Base-by-base conservation (phyloP, 2,329 filamentous ascomycete genomes). In the Microcyclosporella mali region DNA sequence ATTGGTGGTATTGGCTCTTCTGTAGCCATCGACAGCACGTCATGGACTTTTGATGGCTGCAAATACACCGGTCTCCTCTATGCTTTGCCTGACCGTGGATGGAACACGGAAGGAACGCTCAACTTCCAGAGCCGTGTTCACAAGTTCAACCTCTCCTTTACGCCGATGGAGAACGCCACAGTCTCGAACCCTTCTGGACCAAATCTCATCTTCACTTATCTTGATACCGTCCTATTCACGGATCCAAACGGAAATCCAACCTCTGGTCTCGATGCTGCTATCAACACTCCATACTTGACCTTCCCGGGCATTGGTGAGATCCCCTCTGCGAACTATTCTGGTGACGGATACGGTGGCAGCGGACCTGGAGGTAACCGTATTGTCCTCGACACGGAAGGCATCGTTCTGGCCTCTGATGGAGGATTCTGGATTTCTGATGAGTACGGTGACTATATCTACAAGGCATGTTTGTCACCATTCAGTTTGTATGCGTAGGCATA, bases 81-180 rank as follows among this genome's bases (percentile, higher is more conserved):
- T 65, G 69, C 71, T 10, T 62, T 85, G 12, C 82, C 83, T 1
- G 55, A 57, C 34, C 37, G 53, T 6, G 83, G 83, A 29, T 87
- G 83, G 81, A 86, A 87, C 57, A 85, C 82, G 0, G 11, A 39
- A 14, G 82, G 81, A 33, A 85, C 82, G 7, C 52, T 82, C 14
- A 85, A 85, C 59, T 84, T 74, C 59, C 77, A 84, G 51, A 73
- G 75, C 2, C 74, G 83, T 27, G 71, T 88, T 19, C 83, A 88
- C 62, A 82, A 84, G 57, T 81, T 85, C 59, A 60, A 67, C 37
- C 67, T 87, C 36, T 71, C 69, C 1, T 74, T 86, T 54, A 76
- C 71, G 0, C 73, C 78, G 2, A 66, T 70, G 2, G 62, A 66
- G 1, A 59, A 67, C 11, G 77, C 79, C 2, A 77, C 76, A 0